A percentile compares a stretch with the other conserved stretches of the same genome.
phyloP scores from a whole-genome alignment of 2,329 filamentous ascomycete species.

The Calonectria pseudoturangicola region DNA sequence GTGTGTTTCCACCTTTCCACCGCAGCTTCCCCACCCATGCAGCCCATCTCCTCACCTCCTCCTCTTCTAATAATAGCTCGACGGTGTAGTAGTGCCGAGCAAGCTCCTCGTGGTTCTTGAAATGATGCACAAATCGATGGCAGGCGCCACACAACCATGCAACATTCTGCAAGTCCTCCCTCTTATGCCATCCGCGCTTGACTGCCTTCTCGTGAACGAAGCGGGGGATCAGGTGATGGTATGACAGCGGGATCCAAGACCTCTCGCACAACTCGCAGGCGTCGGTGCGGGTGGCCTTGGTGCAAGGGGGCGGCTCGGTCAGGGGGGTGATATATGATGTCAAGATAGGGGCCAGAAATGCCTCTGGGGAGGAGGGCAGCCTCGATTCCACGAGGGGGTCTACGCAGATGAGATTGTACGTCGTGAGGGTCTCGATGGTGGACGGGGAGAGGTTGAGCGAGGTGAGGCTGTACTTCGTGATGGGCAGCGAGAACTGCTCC shows the following conservation, averaged over 20 bases:
- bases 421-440: conserved; percentile 79
- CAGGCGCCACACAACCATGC: conserved; percentile 92
- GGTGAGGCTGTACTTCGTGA: conserved; percentile 72
- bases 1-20: conserved; percentile 75
- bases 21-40: conserved; percentile 83
- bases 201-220: conserved; percentile 84
- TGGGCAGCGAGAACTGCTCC: conserved; percentile 73
- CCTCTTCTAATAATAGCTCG: conserved; percentile 80
- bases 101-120: conserved; percentile 85
- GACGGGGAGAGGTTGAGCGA: conserved; percentile 71
- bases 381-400: conserved; percentile 57
- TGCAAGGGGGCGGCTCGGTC: conserved; percentile 78
- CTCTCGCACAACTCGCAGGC: conserved; percentile 86
- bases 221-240: conserved; percentile 91
- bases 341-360: conserved; percentile 79
- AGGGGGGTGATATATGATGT: conserved; percentile 76
- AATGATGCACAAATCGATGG: conserved; percentile 86
- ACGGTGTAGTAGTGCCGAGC: conserved; percentile 84
- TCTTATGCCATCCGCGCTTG: conserved; percentile 86
- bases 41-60: conserved; percentile 83
- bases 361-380: conserved; percentile 63
- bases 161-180: conserved; percentile 85
- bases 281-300: conserved; percentile 71
- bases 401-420: conserved; percentile 78
- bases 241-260: conserved; percentile 84